Percentiles rank a stretch among this genome's conserved stretches.
Conservation (phyloP, 768 basidiomycete species). For the Suillus sp. region DNA sequence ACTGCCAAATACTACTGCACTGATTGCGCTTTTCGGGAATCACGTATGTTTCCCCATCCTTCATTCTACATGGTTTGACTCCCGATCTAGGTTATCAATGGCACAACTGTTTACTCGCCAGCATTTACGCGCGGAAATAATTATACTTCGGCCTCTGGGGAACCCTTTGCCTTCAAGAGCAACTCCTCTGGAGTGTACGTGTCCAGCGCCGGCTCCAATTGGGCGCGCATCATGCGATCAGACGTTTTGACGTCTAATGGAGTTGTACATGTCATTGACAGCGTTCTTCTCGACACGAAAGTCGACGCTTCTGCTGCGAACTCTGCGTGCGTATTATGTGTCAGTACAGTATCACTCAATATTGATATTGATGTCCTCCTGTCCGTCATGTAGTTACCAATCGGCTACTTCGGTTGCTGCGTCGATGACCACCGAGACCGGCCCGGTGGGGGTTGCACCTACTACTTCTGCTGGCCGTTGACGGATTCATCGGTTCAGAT, state of each 20-base stretch:
- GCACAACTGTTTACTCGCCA: constrained; percentile 65
- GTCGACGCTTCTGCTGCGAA: constrained; percentile 46
- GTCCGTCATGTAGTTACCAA: constrained; percentile 29
- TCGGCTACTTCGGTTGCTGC: constrained; percentile 54
- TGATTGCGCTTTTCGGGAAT: constrained; percentile 52
- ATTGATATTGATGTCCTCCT: no score
- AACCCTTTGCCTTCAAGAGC: constrained; percentile 48
- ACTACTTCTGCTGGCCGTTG: not conserved
- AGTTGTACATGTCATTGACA: constrained; percentile 64
- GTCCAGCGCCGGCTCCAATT: constrained; percentile 41
- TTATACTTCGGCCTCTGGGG: constrained; percentile 58
- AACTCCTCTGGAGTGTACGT: constrained; percentile 65
- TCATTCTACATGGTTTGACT: constrained; percentile 4
- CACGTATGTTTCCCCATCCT: constrained; percentile 46
- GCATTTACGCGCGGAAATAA: constrained; percentile 38
- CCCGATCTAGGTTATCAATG: constrained; percentile 58
- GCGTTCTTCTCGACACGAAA: constrained; percentile 50
- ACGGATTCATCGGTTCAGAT: not conserved
- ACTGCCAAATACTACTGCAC: constrained; percentile 46
- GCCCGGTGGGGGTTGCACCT: constrained; percentile 38
- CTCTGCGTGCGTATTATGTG: constrained; percentile 48
- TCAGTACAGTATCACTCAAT: not conserved
- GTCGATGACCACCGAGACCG: constrained; percentile 39
- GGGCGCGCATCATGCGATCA: constrained; percentile 54
- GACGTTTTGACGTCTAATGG: constrained; percentile 69